Evolutionary conservation across 169 alveolate genomes (phyloP).

Genomic region (Nephromyces sp.): DNA sequence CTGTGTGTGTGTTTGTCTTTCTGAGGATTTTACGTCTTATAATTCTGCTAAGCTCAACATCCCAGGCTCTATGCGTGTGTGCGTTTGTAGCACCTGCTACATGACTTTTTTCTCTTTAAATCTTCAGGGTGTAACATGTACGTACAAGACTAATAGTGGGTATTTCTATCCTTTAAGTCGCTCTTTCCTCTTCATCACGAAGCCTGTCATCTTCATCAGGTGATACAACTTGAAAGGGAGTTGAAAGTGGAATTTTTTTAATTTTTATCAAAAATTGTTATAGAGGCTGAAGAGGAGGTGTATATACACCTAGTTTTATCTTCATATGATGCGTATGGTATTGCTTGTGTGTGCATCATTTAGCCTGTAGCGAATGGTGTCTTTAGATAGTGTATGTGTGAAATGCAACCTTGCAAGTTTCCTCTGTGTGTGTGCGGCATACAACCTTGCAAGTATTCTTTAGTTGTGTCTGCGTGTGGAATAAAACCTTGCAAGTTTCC

Average conservation of each 20-base stretch:
- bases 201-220: conserved; percentile 89
- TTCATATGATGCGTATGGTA: background rate
- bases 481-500: background rate
- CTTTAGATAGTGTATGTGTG: too few relatives aligned
- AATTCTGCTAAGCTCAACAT: too few relatives aligned
- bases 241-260: too few relatives aligned
- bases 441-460: background rate
- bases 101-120: conserved; percentile 12
- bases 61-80: too few relatives aligned
- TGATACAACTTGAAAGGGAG: background rate
- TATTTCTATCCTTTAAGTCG: conserved; percentile 86
- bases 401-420: too few relatives aligned
- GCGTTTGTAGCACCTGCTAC: too few relatives aligned
- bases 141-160: conserved; percentile 91
- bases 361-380: too few relatives aligned
- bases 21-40: too few relatives aligned
- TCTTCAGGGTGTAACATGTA: conserved; percentile 77
- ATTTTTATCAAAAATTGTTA: too few relatives aligned
- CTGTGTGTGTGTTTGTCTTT: too few relatives aligned
- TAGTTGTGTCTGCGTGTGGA: background rate
- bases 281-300: background rate
- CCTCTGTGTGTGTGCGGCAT: too few relatives aligned
- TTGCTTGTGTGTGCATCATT: background rate
- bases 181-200: conserved; percentile 82
- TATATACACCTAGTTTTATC: background rate